A percentile compares a stretch with the other conserved stretches of the same genome.
Conservation (phyloP, 2,329 filamentous ascomycete genomes). For the Pyrenochaeta sp. region DNA sequence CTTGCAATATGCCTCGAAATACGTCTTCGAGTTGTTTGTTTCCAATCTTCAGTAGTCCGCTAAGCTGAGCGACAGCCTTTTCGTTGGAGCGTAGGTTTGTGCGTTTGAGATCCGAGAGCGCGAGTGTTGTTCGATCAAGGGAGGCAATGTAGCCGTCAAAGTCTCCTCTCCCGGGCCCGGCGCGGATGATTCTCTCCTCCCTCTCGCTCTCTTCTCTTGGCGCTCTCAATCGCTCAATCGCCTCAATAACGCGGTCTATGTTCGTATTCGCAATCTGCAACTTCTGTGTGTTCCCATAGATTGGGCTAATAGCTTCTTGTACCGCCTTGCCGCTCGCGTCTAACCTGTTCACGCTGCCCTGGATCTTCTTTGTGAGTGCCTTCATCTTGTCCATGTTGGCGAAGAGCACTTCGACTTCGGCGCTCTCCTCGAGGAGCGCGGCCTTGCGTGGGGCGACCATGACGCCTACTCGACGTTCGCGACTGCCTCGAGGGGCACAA, state of each 20-base stretch:
- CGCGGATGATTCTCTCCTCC: conserved; percentile 89
- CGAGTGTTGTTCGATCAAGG: conserved; percentile 85
- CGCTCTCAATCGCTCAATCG: conserved; percentile 87
- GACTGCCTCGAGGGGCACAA: conserved; percentile 20
- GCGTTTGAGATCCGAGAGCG: conserved; percentile 82
- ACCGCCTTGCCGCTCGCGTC: conserved; percentile 91
- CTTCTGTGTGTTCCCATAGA: conserved; percentile 90
- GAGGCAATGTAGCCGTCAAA: conserved; percentile 87
- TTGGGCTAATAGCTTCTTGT: conserved; percentile 87
- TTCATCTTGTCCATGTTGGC: conserved; percentile 89
- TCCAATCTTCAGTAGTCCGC: conserved; percentile 77
- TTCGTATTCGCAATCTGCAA: conserved; percentile 90
- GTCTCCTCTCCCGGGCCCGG: conserved; percentile 70
- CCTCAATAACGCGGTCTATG: conserved; percentile 83
- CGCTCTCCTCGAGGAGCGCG: conserved; percentile 71
- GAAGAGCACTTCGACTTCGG: conserved; percentile 72
- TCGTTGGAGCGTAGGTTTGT: conserved; percentile 95
- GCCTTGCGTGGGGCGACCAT: conserved; percentile 65
- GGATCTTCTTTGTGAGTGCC: conserved; percentile 93
- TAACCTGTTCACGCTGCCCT: conserved; percentile 82
- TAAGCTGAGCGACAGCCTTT: conserved; percentile 82
- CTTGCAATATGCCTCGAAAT: conserved; percentile 79
- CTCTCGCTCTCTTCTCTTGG: conserved; percentile 92
- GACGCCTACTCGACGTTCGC: conserved; percentile 32
- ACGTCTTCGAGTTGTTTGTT: conserved; percentile 84